phyloP scores from a whole-genome alignment of 495 filamentous ascomycete genomes.

The Pyronema domesticum region DNA sequence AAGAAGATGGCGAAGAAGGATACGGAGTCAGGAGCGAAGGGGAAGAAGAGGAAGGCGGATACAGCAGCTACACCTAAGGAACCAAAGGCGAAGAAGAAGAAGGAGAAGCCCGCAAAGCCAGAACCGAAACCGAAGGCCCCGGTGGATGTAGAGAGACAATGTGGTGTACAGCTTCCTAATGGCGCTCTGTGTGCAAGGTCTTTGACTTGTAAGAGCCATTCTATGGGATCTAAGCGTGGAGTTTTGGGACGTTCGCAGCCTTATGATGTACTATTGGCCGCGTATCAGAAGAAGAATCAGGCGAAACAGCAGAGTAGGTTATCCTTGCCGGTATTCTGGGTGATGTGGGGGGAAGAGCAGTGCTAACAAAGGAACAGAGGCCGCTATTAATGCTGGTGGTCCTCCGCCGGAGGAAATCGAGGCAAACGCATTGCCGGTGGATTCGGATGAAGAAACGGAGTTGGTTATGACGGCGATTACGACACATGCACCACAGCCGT shows the following conservation, averaged over 20 bases:
- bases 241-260: constrained; percentile 81
- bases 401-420: constrained; percentile 78
- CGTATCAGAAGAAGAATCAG: constrained; percentile 98
- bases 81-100: constrained; percentile 78
- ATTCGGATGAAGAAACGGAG: constrained; percentile 84
- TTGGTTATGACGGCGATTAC: constrained; percentile 69
- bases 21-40: constrained; percentile 46
- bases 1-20: constrained; percentile 57
- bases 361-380: constrained; percentile 39
- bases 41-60: constrained; percentile 89
- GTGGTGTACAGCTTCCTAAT: constrained; percentile 66
- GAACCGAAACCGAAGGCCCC: constrained; percentile 83
- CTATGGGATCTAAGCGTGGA: constrained; percentile 85
- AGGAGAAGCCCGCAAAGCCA: constrained; percentile 77
- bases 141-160: constrained; percentile 94
- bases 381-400: constrained; percentile 81
- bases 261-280: constrained; percentile 82
- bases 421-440: constrained; percentile 51
- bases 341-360: too few relatives aligned
- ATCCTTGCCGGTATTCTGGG: neutral
- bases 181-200: constrained; percentile 80
- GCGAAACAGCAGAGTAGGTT: constrained; percentile 83
- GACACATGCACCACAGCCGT: constrained; percentile 54
- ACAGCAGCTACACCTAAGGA: constrained; percentile 37
- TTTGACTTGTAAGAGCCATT: constrained; percentile 90